Conservation (phyloP, 2,329 filamentous ascomycete genomes). For the Exophiala spinifera region DNA sequence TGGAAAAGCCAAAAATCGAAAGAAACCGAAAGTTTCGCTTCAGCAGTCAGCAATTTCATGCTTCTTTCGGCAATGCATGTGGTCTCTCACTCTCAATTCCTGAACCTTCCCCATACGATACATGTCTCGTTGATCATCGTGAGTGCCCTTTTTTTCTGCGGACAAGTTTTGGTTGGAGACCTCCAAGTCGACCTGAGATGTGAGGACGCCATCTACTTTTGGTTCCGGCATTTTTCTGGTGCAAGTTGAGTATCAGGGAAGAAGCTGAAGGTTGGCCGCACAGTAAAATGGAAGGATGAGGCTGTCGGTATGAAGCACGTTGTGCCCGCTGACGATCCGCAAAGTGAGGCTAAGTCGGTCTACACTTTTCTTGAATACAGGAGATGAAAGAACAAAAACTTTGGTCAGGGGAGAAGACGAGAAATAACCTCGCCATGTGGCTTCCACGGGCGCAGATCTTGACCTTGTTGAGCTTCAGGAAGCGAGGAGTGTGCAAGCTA, state of each 20-base stretch:
- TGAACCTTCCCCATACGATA: slow-evolving; percentile 35
- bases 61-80: too few relatives aligned
- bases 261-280: too few relatives aligned
- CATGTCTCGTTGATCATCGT: slow-evolving; percentile 35
- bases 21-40: slow-evolving; percentile 42
- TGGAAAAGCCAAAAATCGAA: slow-evolving; percentile 42
- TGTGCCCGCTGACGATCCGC: background rate
- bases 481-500: too few relatives aligned
- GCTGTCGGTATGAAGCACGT: background rate
- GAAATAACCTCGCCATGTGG: slow-evolving; percentile 6
- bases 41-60: slow-evolving; percentile 5
- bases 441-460: slow-evolving; percentile 10
- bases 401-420: background rate
- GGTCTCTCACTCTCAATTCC: slow-evolving; percentile 32
- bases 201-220: slow-evolving; percentile 20
- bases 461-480: background rate
- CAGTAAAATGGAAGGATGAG: slow-evolving; percentile 2
- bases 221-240: slow-evolving; percentile 18
- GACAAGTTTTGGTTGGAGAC: slow-evolving; percentile 22
- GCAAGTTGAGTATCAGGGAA: slow-evolving; percentile 1
- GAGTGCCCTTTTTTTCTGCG: slow-evolving; percentile 31
- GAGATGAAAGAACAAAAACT: too few relatives aligned
- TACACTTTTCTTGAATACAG: background rate
- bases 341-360: background rate
- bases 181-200: slow-evolving; percentile 23